Base-by-base conservation (phyloP, 352 stramenopile genomes). In the Lagenidium giganteum region DNA sequence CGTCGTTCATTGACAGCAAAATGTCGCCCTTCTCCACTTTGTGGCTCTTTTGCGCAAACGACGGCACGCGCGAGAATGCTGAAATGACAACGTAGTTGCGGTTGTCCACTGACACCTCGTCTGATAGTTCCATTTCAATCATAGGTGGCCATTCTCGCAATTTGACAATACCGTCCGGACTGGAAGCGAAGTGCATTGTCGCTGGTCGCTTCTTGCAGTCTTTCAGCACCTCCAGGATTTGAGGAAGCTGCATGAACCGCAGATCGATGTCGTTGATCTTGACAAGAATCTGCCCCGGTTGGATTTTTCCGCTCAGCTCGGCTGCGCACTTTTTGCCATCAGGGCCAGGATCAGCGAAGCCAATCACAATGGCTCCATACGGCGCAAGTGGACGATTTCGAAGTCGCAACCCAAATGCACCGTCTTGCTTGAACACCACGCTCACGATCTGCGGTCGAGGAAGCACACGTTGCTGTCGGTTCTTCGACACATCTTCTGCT, bases 131-230 rank as follows among this genome's bases (percentile, higher is more conserved):
- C 33, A 83, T 51, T 42, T 89, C 76, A 17, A 93, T 62, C 70
- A 91, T 85, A 18, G 81, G 81, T n/a, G 81, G 81, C 81, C 81
- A 93, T 16, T 86, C 64, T 0, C 69, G 73, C 25, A 93, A 47
- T 46, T 73, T 87, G 33, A 93, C 70, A 35, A 93, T 75, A 8
- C 70, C 62, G 42, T 93, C 81, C 1, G 81, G 81, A 45, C 74
- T 93, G 4, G 67, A 61, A 1, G 72, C 78, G 42, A 93, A 91
- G 22, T 87, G 69, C 33, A 93, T 60, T 39, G 70, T 84, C 26
- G 68, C 72, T 29, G 81, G 81, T 2, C 81, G 74, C 21, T 48
- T 52, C 30, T 70, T 93, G 11, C 67, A 57, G 17, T 75, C 70
- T 12, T 76, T 67, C 12, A 93, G 45, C 21, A 83, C 44, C 23